Evolutionary conservation across 441 rosid genomes (phyloP), one percentile per base, ranked within the genome.

Genomic region (Melastoma candidum): DNA sequence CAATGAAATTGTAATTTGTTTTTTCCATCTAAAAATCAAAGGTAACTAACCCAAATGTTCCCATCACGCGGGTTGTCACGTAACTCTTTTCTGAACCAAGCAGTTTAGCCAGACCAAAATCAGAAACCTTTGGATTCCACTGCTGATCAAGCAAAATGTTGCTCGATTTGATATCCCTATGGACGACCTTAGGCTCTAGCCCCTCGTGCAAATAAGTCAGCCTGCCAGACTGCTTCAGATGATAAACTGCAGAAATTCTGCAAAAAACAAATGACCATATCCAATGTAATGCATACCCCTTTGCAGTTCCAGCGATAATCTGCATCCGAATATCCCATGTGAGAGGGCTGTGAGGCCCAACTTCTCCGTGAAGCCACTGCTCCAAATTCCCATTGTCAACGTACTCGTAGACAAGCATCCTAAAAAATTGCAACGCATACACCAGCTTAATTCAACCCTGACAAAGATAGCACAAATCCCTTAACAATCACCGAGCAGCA

Each of bases 61-160:
- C 96, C 97, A 87, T 87, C 51, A 90, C 96, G 17, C 96, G 96
- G 56, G 97, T 84, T 25, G 96, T 84, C 65, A 87, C 83, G 46
- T 79, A 85, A 63, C 90, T 87, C 73, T 71, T 75, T 60, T 83
- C 95, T 0, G 96, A 78, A 50, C 84, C 84, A 62, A 90, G 73
- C 5, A 90, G 86, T 76, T 87, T 90, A 5, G 97, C 97, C 44
- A 90, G 65, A 58, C 97, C 97, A 71, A 90, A 90, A 57, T 90
- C 97, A 0, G 97, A 90, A 49, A 87, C 93, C 63, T 87, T 87
- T 0, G 97, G 53, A 67, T 81, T 87, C 96, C 97, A 90, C 67
- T 70, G 82, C 78, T 74, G 83, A 70, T 90, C 95, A 3, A 87
- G 85, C 70, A 90, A 84, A 61, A 90, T 85, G 70, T 90, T 90